Evolutionary conservation across 495 filamentous ascomycete genomes (phyloP).

Genomic region (Gamarada debralockiae): DNA sequence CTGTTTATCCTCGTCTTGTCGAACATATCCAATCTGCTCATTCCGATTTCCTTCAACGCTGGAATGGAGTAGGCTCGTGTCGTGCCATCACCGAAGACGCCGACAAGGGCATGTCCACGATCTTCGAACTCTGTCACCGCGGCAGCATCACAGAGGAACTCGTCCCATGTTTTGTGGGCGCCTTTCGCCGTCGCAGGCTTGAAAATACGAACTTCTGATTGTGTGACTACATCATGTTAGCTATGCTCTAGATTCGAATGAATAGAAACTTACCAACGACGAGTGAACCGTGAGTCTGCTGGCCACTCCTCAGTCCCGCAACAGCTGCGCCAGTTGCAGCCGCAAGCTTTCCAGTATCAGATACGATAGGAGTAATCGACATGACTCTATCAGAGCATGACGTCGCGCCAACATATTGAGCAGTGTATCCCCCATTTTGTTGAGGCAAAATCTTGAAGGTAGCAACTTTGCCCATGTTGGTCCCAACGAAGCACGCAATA

Average conservation of each 20-base stretch:
- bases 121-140: conserved; percentile 67
- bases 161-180: conserved; percentile 82
- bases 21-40: conserved; percentile 55
- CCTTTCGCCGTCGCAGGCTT: conserved; percentile 81
- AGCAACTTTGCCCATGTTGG: conserved; percentile 72
- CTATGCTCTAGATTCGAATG: neutral
- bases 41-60: conserved; percentile 79
- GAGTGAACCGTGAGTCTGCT: conserved; percentile 64
- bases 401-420: conserved; percentile 61
- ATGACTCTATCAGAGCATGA: conserved; percentile 69
- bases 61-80: conserved; percentile 81
- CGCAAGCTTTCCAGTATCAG: conserved; percentile 71
- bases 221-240: conserved; percentile 50
- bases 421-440: conserved; percentile 62
- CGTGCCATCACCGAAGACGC: conserved; percentile 76
- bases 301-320: conserved; percentile 64
- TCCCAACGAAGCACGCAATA: conserved; percentile 89
- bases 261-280: conserved; percentile 41
- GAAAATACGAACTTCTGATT: conserved; percentile 75
- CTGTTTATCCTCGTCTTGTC: conserved; percentile 69
- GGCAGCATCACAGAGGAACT: conserved; percentile 74
- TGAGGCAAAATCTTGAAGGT: conserved; percentile 88
- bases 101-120: conserved; percentile 72
- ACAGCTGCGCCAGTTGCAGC: conserved; percentile 70
- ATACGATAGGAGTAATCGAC: conserved; percentile 70